These are phyloP conservation scores for Astragalus membranaceus DNA, from an alignment of 306 rosid genomes.

Conservation along the genomic window DNA sequence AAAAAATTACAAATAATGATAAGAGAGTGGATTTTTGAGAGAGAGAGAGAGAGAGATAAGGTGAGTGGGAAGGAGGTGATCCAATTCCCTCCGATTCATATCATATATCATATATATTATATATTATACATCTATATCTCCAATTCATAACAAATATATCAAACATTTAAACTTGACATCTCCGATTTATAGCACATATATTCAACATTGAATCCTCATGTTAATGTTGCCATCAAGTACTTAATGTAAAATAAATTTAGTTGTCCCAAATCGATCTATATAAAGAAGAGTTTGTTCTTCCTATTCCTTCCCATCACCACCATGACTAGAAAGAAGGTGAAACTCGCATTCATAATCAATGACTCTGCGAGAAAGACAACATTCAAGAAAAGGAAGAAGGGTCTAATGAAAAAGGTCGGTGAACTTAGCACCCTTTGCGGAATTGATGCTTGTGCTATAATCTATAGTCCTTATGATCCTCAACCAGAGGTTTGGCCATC, in stretches of 20 bases:
- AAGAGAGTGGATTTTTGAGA: too few relatives aligned
- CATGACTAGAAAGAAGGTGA: constrained; percentile 50
- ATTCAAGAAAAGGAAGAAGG: constrained; percentile 45
- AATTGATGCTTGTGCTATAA: constrained; percentile 32
- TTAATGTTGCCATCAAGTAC: neutral
- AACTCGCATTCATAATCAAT: constrained; percentile 35
- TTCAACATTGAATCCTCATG: neutral
- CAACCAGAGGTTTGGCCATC: constrained; percentile 52
- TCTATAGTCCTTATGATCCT: constrained; percentile 38
- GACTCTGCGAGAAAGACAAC: constrained; percentile 42
- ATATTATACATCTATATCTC: neutral
- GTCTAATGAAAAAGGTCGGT: constrained; percentile 35
- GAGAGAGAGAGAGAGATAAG: too few relatives aligned
- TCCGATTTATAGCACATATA: neutral
- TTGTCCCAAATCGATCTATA: neutral
- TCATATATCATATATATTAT: too few relatives aligned
- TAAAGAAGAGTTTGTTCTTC: neutral
- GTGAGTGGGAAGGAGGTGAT: too few relatives aligned
- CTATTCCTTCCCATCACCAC: neutral
- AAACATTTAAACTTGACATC: neutral
- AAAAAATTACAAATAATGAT: too few relatives aligned
- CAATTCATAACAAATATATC: neutral
- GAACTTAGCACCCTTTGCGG: constrained; percentile 48
- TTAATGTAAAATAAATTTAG: neutral
- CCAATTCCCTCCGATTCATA: too few relatives aligned